These are phyloP conservation scores for Pugionium cornutum DNA, from an alignment of 345 rosid genomes.

Conservation along the genomic window DNA sequence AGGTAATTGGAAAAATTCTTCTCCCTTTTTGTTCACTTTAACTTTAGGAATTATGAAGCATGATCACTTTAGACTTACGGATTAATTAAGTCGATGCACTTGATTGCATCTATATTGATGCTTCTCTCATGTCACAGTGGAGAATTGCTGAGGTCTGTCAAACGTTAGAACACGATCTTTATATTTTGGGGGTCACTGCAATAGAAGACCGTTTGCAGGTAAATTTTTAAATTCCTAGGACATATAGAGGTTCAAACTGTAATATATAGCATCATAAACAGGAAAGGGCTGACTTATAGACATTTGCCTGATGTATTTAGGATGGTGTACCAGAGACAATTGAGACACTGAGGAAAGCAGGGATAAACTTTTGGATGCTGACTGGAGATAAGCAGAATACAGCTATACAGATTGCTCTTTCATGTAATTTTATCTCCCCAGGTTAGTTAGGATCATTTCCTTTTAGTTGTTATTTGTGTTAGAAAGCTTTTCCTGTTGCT, in stretches of 20 bases:
- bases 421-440: slow-evolving; percentile 96
- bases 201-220: slow-evolving; percentile 97
- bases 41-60: slow-evolving; percentile 21
- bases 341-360: slow-evolving; percentile 88
- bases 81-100: slow-evolving; percentile 18
- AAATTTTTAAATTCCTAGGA: slow-evolving; percentile 30
- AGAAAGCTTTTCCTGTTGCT: slow-evolving; percentile 15
- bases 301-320: slow-evolving; percentile 43
- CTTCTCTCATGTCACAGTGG: slow-evolving; percentile 64
- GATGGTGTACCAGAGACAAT: slow-evolving; percentile 99
- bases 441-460: slow-evolving; percentile 48
- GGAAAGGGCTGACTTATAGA: slow-evolving; percentile 14
- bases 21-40: slow-evolving; percentile 5
- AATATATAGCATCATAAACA: not conserved
- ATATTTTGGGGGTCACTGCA: slow-evolving; percentile 93
- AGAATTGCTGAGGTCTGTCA: slow-evolving; percentile 96
- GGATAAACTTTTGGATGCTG: slow-evolving; percentile 98
- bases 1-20: slow-evolving; percentile 56
- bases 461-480: slow-evolving; percentile 8
- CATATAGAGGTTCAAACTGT: slow-evolving; percentile 22
- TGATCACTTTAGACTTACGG: not conserved
- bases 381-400: slow-evolving; percentile 98
- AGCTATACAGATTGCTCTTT: slow-evolving; percentile 97
- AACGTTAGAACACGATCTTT: slow-evolving; percentile 76
- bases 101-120: slow-evolving; percentile 35